These are phyloP conservation scores for Entophlyctis luteolus DNA, from an alignment of 192 early-diverging fungal species.

Conservation along the genomic window DNA sequence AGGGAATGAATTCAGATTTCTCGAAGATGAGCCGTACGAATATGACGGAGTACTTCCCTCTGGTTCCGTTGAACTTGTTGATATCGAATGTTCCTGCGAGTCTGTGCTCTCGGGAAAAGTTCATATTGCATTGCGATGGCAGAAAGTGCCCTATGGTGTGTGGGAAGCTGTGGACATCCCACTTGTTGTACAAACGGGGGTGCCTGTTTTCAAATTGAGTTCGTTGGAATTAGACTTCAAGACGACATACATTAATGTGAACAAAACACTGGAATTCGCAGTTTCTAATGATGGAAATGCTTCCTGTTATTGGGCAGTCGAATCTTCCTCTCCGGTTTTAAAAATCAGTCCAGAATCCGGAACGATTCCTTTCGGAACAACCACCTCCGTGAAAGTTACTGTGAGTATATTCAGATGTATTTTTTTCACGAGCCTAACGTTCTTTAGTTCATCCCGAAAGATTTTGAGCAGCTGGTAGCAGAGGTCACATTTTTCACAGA, in stretches of 20 bases:
- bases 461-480: conserved; percentile 44
- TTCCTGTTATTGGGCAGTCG: conserved; percentile 48
- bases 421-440: too few species aligned
- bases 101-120: conserved; percentile 26
- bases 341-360: conserved; percentile 39
- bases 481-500: conserved; percentile 54
- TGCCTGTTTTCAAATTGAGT: conserved; percentile 53
- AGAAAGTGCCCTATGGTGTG: conserved; percentile 42
- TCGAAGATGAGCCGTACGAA: conserved; percentile 54
- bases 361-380: conserved; percentile 43
- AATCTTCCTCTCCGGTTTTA: conserved; percentile 24
- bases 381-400: conserved; percentile 39
- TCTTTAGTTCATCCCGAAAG: conserved; percentile 39
- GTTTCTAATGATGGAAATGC: conserved; percentile 60
- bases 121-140: conserved; percentile 42
- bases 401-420: neutral
- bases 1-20: conserved; percentile 38
- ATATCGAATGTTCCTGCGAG: conserved; percentile 51
- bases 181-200: conserved; percentile 48
- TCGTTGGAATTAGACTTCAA: conserved; percentile 57
- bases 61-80: conserved; percentile 35
- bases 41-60: conserved; percentile 44
- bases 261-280: conserved; percentile 45
- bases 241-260: conserved; percentile 58
- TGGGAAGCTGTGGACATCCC: conserved; percentile 44